phyloP scores from a whole-genome alignment of 306 rosid species.

The Medicago truncatula region DNA sequence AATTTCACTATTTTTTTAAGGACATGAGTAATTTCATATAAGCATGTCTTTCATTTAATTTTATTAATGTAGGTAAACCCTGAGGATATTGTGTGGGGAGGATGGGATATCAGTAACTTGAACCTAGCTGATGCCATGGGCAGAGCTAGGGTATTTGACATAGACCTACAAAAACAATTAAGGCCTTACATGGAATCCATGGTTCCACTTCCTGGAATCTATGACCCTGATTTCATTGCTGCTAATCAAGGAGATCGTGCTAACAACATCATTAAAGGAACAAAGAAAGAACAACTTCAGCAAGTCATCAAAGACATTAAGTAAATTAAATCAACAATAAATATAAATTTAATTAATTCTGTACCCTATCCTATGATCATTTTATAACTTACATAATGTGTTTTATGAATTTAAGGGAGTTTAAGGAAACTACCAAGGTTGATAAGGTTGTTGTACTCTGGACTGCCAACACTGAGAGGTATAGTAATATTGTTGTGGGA shows the following conservation, averaged over 20 bases:
- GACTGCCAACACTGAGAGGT: constrained; percentile 99
- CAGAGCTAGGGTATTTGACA: constrained; percentile 89
- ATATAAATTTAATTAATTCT: not conserved
- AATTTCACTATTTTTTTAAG: not conserved
- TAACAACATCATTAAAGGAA: constrained; percentile 84
- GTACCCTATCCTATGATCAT: not conserved
- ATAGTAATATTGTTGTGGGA: constrained; percentile 80
- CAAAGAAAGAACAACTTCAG: constrained; percentile 84
- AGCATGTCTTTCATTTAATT: not conserved
- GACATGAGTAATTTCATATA: not conserved
- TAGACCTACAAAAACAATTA: constrained; percentile 89
- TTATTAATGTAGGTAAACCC: constrained; percentile 75
- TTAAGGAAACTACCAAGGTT: constrained; percentile 83
- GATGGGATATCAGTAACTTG: constrained; percentile 97
- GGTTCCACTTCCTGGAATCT: constrained; percentile 98
- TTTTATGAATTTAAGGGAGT: constrained; percentile 59
- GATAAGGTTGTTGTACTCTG: constrained; percentile 93
- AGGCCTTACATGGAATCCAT: constrained; percentile 97
- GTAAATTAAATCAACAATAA: constrained; percentile 43
- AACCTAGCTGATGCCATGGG: constrained; percentile 96
- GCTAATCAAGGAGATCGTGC: constrained; percentile 94
- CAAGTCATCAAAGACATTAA: constrained; percentile 84
- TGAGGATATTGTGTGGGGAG: constrained; percentile 91
- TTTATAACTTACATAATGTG: constrained; percentile 27
- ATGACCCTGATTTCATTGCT: constrained; percentile 90